phyloP scores from a whole-genome alignment of 2,329 filamentous ascomycete genomes.

The Sporothrix pallida region DNA sequence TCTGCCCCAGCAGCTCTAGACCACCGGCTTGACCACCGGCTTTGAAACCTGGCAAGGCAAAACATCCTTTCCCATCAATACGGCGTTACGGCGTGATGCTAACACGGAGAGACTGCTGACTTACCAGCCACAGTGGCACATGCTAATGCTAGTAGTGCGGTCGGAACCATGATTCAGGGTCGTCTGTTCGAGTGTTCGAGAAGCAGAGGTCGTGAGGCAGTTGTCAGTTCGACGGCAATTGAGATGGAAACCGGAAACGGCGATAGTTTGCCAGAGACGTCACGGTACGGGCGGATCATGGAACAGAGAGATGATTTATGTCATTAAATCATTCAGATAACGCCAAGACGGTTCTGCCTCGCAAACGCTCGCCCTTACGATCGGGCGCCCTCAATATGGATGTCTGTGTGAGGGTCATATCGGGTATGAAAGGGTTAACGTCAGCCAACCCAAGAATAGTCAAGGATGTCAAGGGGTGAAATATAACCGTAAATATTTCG shows the following conservation, averaged over 20 bases:
- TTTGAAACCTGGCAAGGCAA: background rate
- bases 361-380: background rate
- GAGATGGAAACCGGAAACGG: constrained; percentile 5
- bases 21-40: background rate
- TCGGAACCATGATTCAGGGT: background rate
- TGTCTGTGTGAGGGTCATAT: background rate
- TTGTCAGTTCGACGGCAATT: background rate
- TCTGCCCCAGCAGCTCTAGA: background rate
- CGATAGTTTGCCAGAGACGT: background rate
- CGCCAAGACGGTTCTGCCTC: constrained; percentile 6
- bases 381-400: background rate
- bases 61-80: constrained; percentile 8
- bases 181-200: background rate
- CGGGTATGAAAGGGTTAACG: constrained; percentile 18
- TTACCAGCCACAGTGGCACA: background rate
- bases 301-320: background rate
- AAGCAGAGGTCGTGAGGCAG: background rate
- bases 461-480: background rate
- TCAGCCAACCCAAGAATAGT: background rate
- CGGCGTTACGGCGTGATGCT: background rate
- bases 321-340: background rate
- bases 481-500: background rate
- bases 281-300: background rate
- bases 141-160: constrained; percentile 1
- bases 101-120: background rate